phyloP scores from a whole-genome alignment of 345 rosid genomes.

The Atalantia buxifolia region DNA sequence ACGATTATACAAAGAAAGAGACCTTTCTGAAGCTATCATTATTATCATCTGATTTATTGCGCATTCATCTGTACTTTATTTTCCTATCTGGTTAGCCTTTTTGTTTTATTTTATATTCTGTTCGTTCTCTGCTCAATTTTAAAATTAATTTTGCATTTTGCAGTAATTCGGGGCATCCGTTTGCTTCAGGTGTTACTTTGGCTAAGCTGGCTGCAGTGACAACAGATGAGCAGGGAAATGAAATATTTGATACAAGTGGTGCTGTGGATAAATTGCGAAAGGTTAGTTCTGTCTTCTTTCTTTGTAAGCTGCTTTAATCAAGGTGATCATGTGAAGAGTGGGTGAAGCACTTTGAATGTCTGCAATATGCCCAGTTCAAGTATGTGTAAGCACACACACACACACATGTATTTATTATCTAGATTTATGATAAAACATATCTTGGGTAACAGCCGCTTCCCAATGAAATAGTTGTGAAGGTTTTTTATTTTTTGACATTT shows the following conservation, averaged over 20 bases:
- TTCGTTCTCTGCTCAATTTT: constrained; percentile 20
- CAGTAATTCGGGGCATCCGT: constrained; percentile 88
- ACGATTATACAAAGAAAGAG: background rate
- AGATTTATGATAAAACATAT: background rate
- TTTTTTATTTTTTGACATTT: background rate
- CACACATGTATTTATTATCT: too few species aligned
- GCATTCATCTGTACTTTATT: background rate
- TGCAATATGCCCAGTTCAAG: background rate
- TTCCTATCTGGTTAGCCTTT: background rate
- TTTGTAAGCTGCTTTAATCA: constrained; percentile 11
- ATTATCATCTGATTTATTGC: background rate
- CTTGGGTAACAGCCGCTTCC: background rate
- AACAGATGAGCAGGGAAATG: constrained; percentile 93
- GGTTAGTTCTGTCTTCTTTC: constrained; percentile 47
- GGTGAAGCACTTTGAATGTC: background rate
- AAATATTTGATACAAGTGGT: constrained; percentile 97
- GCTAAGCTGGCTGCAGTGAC: constrained; percentile 99
- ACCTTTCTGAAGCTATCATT: background rate
- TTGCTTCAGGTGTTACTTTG: constrained; percentile 85
- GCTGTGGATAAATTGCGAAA: constrained; percentile 91
- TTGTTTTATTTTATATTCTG: background rate
- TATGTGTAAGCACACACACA: background rate
- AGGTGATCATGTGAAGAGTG: constrained; percentile 12
- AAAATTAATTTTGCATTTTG: constrained; percentile 17
- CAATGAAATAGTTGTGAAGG: background rate